phyloP scores from a whole-genome alignment of 495 filamentous ascomycete species.

The Rhizodiscina lignyota region DNA sequence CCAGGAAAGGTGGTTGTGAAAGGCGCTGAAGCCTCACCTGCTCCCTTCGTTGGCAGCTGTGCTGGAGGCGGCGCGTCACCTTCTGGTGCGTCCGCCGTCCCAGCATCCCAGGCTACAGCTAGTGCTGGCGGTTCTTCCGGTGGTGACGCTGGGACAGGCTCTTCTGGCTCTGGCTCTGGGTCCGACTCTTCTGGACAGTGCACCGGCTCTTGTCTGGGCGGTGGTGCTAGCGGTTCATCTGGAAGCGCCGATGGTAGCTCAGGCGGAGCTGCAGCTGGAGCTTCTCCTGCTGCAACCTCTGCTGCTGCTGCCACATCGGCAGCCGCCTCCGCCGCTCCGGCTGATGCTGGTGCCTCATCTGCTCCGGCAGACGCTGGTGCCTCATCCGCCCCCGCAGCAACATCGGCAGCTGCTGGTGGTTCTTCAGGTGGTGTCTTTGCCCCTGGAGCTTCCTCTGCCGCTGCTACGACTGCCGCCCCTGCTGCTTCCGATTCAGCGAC shows the following conservation, averaged over 20 bases:
- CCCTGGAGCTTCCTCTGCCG: conserved; percentile 11
- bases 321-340: neutral
- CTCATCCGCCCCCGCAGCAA: neutral
- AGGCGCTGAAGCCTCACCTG: too few species aligned
- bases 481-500: too few species aligned
- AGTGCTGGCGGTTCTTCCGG: neutral
- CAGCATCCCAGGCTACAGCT: neutral
- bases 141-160: neutral
- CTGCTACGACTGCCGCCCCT: neutral
- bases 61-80: neutral
- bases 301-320: too few species aligned
- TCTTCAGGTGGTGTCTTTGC: conserved; percentile 8
- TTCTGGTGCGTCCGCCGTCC: neutral
- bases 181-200: neutral
- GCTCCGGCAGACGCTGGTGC: neutral
- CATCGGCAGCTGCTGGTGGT: neutral
- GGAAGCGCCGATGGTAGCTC: too few species aligned
- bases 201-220: too few species aligned
- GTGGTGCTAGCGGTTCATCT: too few species aligned
- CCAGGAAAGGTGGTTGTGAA: conserved; percentile 8
- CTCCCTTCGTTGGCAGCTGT: neutral
- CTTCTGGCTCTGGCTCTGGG: neutral
- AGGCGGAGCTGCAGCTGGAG: too few species aligned
- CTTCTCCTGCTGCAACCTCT: too few species aligned
- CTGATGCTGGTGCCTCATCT: neutral